Conservation (phyloP, 352 stramenopile genomes). For the Pythium pectinolyticum region DNA sequence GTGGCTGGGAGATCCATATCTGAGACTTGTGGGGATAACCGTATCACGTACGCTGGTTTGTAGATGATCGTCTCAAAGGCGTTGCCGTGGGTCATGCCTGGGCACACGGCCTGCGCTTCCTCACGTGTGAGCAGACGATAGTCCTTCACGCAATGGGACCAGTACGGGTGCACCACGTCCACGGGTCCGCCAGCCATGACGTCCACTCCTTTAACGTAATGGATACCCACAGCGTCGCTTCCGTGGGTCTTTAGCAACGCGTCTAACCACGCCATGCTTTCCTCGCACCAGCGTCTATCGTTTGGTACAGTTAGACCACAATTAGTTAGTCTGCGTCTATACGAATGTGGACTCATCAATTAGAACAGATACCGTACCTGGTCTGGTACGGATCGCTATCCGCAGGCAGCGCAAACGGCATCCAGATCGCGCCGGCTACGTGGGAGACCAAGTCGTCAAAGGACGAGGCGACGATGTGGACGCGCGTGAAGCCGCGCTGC, state of each 20-base stretch:
- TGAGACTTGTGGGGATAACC: background rate
- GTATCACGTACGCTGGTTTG: slow-evolving; percentile 50
- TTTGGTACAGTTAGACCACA: background rate
- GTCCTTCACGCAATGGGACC: slow-evolving; percentile 61
- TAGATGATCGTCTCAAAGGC: slow-evolving; percentile 66
- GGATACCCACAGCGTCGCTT: slow-evolving; percentile 45
- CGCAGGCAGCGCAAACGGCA: slow-evolving; percentile 59
- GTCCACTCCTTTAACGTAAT: slow-evolving; percentile 51
- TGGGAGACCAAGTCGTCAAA: slow-evolving; percentile 70
- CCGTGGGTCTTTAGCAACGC: slow-evolving; percentile 40
- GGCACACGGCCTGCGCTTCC: slow-evolving; percentile 39
- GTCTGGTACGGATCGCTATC: slow-evolving; percentile 38
- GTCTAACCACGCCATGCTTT: slow-evolving; percentile 58
- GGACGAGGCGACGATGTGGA: slow-evolving; percentile 47
- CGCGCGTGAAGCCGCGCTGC: slow-evolving; percentile 42
- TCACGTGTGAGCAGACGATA: slow-evolving; percentile 46
- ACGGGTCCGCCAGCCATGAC: slow-evolving; percentile 38
- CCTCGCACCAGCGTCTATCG: slow-evolving; percentile 70
- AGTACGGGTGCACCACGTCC: slow-evolving; percentile 49
- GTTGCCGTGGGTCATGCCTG: slow-evolving; percentile 48
- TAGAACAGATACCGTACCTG: slow-evolving; percentile 24
- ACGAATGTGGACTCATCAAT: too few relatives aligned
- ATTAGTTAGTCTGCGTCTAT: background rate
- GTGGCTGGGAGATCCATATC: background rate
- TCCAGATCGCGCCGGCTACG: slow-evolving; percentile 70